Percentiles rank a stretch among this genome's conserved stretches.
Evolutionary conservation across 371 early-diverging fungal genomes (phyloP).

Genomic region (Lichtheimia ramosa): DNA sequence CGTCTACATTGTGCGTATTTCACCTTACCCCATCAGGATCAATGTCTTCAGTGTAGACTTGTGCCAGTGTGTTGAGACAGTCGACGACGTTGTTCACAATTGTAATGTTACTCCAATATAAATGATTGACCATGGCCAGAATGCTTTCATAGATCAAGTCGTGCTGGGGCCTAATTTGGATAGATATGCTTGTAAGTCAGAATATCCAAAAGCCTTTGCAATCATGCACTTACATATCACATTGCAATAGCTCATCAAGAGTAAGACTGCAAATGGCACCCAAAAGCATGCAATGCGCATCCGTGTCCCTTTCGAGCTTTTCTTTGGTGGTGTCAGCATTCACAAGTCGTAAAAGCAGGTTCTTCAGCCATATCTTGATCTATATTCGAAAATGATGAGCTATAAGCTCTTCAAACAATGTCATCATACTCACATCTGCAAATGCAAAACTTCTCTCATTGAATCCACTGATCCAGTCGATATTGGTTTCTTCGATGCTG

Average conservation of each 20-base stretch:
- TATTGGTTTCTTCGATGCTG: constrained; percentile 14
- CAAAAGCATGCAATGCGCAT: constrained; percentile 58
- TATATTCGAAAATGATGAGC: constrained; percentile 10
- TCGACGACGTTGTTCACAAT: constrained; percentile 69
- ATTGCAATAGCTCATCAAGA: constrained; percentile 55
- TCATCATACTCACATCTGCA: constrained; percentile 19
- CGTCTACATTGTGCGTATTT: not conserved
- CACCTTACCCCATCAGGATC: constrained; percentile 61
- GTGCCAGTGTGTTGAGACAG: constrained; percentile 66
- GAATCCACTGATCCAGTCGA: constrained; percentile 20
- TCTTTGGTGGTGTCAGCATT: constrained; percentile 28
- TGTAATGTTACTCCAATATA: constrained; percentile 63
- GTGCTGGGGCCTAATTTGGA: constrained; percentile 24
- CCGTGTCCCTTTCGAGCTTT: constrained; percentile 35
- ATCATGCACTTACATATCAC: constrained; percentile 21
- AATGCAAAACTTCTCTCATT: constrained; percentile 23
- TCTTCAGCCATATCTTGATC: constrained; percentile 50
- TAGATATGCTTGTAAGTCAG: not conserved
- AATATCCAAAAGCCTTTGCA: constrained; percentile 16
- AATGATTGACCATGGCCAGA: constrained; percentile 61
- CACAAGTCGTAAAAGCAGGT: constrained; percentile 45
- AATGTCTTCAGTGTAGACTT: constrained; percentile 52
- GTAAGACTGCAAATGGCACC: constrained; percentile 49
- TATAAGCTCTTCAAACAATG: not conserved
- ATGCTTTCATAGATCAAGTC: constrained; percentile 62